These are phyloP conservation scores for Pichia deserticola DNA, from an alignment of 805 yeast species.

Conservation along the genomic window DNA sequence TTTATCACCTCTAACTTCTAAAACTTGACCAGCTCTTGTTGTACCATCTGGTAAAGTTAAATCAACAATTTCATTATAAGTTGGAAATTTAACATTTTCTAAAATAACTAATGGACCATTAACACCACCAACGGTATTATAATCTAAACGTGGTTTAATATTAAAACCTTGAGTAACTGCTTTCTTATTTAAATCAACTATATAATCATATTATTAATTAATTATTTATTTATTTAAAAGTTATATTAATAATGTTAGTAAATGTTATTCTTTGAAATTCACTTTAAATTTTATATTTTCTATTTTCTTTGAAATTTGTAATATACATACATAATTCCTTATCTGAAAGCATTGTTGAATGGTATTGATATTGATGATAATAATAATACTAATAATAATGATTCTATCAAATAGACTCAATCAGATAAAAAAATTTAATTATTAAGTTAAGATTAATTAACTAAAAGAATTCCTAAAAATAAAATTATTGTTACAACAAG, in stretches of 20 bases:
- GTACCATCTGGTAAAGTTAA: conserved; percentile 95
- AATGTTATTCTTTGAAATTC: no score
- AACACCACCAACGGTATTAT: conserved; percentile 96
- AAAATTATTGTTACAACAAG: no score
- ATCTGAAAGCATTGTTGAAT: conserved; percentile 28
- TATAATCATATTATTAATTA: conserved; percentile 8
- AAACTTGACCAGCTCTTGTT: conserved; percentile 92
- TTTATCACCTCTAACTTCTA: conserved; percentile 94
- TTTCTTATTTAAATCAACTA: conserved; percentile 74
- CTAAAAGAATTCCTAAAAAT: no score
- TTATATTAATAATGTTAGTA: not conserved
- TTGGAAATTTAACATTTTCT: conserved; percentile 80
- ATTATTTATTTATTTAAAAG: conserved; percentile 12
- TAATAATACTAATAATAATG: not conserved
- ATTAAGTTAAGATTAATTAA: no score
- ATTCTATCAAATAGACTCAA: not conserved
- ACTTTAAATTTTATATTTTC: no score
- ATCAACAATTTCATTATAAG: conserved; percentile 94
- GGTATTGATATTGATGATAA: not conserved
- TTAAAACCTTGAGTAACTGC: conserved; percentile 91
- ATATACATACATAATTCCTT: conserved; percentile 33
- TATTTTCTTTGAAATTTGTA: no score
- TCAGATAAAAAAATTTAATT: no score
- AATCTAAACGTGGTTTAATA: conserved; percentile 82
- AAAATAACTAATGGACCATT: conserved; percentile 95